Conservation (phyloP, 305 asterid species). For the Ilex paraguariensis region DNA sequence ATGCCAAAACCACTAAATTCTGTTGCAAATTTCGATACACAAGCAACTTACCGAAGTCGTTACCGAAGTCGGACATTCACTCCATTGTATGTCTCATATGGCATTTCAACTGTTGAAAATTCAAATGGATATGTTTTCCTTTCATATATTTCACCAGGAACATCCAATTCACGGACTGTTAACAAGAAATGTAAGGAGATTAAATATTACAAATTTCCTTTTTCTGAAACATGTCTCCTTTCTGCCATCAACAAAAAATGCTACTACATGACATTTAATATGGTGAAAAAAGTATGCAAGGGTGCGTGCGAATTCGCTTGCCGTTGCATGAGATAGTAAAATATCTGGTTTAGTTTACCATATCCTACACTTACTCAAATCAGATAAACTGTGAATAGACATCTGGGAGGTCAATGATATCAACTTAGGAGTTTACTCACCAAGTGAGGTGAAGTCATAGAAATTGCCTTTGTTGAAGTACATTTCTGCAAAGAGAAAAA, state of each 20-base stretch:
- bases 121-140: constrained; percentile 86
- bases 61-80: no score
- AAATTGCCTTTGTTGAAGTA: constrained; percentile 90
- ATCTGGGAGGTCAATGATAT: not conserved
- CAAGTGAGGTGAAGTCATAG: constrained; percentile 95
- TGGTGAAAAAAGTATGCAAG: not conserved
- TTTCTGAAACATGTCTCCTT: not conserved
- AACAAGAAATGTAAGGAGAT: constrained; percentile 4
- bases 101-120: constrained; percentile 97
- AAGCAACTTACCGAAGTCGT: constrained; percentile 68
- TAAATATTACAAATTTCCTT: no score
- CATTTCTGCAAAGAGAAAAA: constrained; percentile 59
- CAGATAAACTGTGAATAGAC: not conserved
- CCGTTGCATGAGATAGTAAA: no score
- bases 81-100: constrained; percentile 90
- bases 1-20: not conserved
- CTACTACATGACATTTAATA: not conserved
- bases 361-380: no score
- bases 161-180: constrained; percentile 88
- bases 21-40: constrained; percentile 3
- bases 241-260: not conserved
- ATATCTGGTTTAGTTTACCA: not conserved
- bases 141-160: constrained; percentile 94
- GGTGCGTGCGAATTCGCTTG: no score
- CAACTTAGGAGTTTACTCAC: constrained; percentile 31